Percentiles rank a stretch among this genome's conserved stretches.
These are phyloP conservation scores for Metarhizium anisopliae DNA, from an alignment of 2,329 filamentous ascomycete species.

Conservation along the genomic window DNA sequence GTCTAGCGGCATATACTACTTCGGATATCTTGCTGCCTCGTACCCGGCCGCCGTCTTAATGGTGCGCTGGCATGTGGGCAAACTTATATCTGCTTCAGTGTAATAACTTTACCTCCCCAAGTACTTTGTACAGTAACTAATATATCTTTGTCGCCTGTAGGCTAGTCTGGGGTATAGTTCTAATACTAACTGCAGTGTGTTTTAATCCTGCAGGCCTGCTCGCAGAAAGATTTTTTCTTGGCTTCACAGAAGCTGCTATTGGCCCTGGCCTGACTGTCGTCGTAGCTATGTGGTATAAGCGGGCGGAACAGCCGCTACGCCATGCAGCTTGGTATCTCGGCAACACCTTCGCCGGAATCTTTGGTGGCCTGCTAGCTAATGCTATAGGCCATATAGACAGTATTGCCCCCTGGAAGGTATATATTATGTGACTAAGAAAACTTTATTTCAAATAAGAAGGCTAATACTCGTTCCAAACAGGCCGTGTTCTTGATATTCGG, in stretches of 20 bases:
- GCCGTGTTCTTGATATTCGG: slow-evolving; percentile 15
- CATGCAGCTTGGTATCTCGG: slow-evolving; percentile 23
- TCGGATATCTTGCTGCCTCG: slow-evolving; percentile 33
- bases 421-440: too few species aligned
- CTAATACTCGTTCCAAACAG: background rate
- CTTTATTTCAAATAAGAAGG: too few species aligned
- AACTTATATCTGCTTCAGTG: slow-evolving; percentile 13
- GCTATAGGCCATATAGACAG: slow-evolving; percentile 16
- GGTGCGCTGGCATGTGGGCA: slow-evolving; percentile 15
- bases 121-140: too few species aligned
- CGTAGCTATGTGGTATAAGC: slow-evolving; percentile 24
- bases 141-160: slow-evolving; percentile 1
- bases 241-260: slow-evolving; percentile 19
- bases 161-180: slow-evolving; percentile 24
- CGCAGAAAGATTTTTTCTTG: slow-evolving; percentile 21
- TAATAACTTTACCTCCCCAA: background rate
- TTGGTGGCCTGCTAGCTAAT: slow-evolving; percentile 18
- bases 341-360: slow-evolving; percentile 18
- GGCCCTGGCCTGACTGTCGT: slow-evolving; percentile 19
- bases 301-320: slow-evolving; percentile 15
- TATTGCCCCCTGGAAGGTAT: slow-evolving; percentile 16
- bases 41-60: slow-evolving; percentile 15
- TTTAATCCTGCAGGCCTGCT: slow-evolving; percentile 18
- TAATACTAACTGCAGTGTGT: slow-evolving; percentile 32
- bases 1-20: slow-evolving; percentile 40